phyloP scores from a whole-genome alignment of 495 filamentous ascomycete genomes.

The Penicillium canescens region DNA sequence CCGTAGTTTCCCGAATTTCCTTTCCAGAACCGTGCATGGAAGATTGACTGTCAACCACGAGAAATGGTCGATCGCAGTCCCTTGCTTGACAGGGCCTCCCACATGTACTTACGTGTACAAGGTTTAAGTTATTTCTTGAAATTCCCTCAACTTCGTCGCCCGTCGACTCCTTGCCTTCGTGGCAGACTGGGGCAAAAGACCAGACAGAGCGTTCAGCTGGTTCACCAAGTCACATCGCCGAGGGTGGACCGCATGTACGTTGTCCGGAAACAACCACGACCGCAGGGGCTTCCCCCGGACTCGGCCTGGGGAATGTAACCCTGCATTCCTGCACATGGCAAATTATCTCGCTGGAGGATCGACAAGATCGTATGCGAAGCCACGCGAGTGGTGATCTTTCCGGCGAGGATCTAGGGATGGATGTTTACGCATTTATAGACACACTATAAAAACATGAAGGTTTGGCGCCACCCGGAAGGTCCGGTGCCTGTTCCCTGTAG shows the following conservation, averaged over 20 bases:
- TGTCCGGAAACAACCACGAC: slow-evolving; percentile 21
- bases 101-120: too few relatives aligned
- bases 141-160: too few relatives aligned
- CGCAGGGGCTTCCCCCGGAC: neutral
- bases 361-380: slow-evolving; percentile 18
- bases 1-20: neutral
- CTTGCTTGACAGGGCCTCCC: slow-evolving; percentile 7
- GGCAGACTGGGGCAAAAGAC: slow-evolving; percentile 9
- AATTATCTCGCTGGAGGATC: slow-evolving; percentile 11
- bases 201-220: slow-evolving; percentile 13
- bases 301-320: slow-evolving; percentile 9
- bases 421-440: neutral
- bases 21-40: slow-evolving; percentile 21
- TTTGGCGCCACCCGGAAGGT: slow-evolving; percentile 10
- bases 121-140: too few relatives aligned
- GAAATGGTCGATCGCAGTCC: slow-evolving; percentile 12
- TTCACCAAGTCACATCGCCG: slow-evolving; percentile 10
- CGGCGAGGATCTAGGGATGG: too few relatives aligned
- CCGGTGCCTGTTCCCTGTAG: neutral
- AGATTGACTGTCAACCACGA: slow-evolving; percentile 11
- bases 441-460: neutral
- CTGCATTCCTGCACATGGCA: slow-evolving; percentile 21
- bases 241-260: slow-evolving; percentile 12
- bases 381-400: slow-evolving; percentile 21
- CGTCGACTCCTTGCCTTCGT: neutral